Evolutionary conservation across 2,329 filamentous ascomycete species (phyloP).

Genomic region (Cercospora citrullina): DNA sequence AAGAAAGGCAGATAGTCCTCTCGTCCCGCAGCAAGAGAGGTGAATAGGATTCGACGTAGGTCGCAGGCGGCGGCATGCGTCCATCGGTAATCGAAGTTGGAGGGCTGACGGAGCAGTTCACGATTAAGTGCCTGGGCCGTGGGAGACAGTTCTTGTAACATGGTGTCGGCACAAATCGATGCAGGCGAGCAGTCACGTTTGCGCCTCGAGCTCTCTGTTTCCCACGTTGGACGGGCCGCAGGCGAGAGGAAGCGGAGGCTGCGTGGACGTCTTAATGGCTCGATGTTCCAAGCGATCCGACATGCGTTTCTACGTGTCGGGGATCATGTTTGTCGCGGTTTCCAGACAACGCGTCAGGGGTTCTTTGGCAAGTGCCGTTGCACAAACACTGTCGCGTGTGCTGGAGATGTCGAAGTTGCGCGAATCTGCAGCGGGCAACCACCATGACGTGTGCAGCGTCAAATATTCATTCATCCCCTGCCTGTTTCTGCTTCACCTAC

Average conservation of each 20-base stretch:
- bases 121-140: slow-evolving; percentile 80
- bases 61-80: slow-evolving; percentile 67
- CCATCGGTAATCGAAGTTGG: slow-evolving; percentile 73
- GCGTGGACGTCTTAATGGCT: not conserved
- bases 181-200: not conserved
- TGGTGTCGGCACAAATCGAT: not conserved
- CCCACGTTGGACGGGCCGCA: not conserved
- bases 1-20: slow-evolving; percentile 73
- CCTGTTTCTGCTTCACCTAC: not conserved
- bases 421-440: not conserved
- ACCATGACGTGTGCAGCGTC: not conserved
- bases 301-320: not conserved
- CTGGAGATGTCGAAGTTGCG: not conserved
- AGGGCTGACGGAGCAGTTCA: slow-evolving; percentile 76
- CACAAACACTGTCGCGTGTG: slow-evolving; percentile 5
- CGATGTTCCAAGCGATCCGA: not conserved
- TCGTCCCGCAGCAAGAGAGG: slow-evolving; percentile 75
- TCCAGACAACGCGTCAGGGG: not conserved
- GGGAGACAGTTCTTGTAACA: slow-evolving; percentile 36
- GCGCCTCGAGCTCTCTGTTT: not conserved
- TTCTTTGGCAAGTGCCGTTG: not conserved
- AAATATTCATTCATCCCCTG: not conserved
- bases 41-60: slow-evolving; percentile 79
- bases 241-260: not conserved
- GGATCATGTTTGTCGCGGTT: slow-evolving; percentile 2